Base-by-base conservation (phyloP, 129 eudicot genomes). In the Rutidosis leptorrhynchoides region DNA sequence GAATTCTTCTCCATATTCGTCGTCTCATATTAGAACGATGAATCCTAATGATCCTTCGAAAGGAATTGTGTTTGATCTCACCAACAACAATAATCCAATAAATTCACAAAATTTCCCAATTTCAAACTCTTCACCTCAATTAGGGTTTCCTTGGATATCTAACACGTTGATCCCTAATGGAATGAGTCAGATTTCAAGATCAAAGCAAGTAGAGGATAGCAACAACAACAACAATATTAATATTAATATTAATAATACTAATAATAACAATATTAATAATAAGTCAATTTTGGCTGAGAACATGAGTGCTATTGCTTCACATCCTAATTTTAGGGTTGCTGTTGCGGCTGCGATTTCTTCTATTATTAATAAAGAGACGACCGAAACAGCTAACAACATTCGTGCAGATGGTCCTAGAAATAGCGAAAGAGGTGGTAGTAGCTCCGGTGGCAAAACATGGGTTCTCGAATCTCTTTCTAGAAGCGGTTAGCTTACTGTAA, bases 301-400 rank as follows among this genome's bases (percentile, higher is more conserved):
- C 55, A 77, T 83, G 84, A 90, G 84, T 75, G 90, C 88, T 29
- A 82, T 90, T 64, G 85, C 97, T 70, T 79, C 85, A 28, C 95
- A 90, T 77, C 97, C 97, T 59, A 86, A 86, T 70, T 86, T 90
- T 79, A 83, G 90, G 86, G 97, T 90, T 68, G 96, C 96, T 16
- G 96, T 89, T 19, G 96, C 96, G 32, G 96, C 96, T 1, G 96
- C 96, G 17, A 86, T 90, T 62, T 83, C 97, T 7, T 90, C 95
- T 0, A 75, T 85, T 53, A 86, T 86, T 45, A 90, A 83, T 83
- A 81, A 86, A 70, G 95, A 90, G 60, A 75, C 68, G 55, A 73
- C 65, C 77, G 85, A 83, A 77, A 65, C 72, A 54, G 79, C 55
- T 73, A 58, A 64, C 42, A 43, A 8, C 51, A 63, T 30, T 35